phyloP scores from a whole-genome alignment of 2,329 filamentous ascomycete genomes.

The Microdochium trichocladiopsis region DNA sequence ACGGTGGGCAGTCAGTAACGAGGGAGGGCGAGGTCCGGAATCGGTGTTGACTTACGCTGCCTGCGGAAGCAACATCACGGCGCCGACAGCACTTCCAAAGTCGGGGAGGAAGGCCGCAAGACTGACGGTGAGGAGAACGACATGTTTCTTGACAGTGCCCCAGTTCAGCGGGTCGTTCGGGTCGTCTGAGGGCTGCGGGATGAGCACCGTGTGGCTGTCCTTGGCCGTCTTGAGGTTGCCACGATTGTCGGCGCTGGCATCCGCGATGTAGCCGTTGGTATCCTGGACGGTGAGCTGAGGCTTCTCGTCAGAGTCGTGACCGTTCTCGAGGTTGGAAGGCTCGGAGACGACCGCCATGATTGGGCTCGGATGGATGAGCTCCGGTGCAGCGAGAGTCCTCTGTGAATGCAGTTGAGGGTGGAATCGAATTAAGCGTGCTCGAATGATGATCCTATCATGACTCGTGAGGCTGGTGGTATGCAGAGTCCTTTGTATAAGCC shows the following conservation, averaged over 20 bases:
- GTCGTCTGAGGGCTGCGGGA: conserved; percentile 83
- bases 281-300: conserved; percentile 14
- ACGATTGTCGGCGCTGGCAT: conserved; percentile 6
- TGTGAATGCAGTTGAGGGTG: background rate
- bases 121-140: conserved; percentile 39
- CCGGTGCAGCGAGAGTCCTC: background rate
- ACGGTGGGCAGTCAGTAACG: background rate
- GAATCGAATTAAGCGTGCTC: background rate
- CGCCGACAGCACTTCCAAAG: conserved; percentile 37
- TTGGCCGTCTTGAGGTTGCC: conserved; percentile 22
- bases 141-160: conserved; percentile 38
- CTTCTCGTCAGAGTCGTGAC: background rate
- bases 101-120: conserved; percentile 39
- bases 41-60: conserved; percentile 23
- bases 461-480: background rate
- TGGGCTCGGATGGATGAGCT: background rate
- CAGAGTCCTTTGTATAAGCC: background rate
- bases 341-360: background rate
- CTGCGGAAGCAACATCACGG: conserved; percentile 34
- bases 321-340: background rate
- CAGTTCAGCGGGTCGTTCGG: conserved; percentile 77
- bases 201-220: conserved; percentile 40
- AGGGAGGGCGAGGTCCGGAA: background rate
- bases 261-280: conserved; percentile 26
- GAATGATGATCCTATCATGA: background rate